Evolutionary conservation across 192 early-diverging fungal species (phyloP), one percentile per base, ranked within the genome.

Genomic region (Fimicolochytrium jonesii): DNA sequence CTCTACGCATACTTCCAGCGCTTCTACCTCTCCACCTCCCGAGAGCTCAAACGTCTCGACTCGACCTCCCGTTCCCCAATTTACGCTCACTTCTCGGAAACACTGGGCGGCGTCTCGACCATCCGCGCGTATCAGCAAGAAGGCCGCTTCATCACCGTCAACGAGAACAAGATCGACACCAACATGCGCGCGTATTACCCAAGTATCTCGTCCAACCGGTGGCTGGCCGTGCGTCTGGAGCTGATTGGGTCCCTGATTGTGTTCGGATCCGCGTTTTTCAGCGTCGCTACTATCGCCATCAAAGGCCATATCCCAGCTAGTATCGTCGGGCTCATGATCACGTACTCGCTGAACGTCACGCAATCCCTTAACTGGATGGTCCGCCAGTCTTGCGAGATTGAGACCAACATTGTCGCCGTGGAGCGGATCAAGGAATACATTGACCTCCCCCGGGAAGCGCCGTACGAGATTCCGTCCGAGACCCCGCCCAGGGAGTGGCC

Each of bases 281-380:
- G 85, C 10, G 88, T 91, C 11, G 43, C 88, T 2, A 77, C 85
- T 3, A 70, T 84, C 32, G 59, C 86, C 6, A 51, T 87, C 9
- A 75, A 76, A 9, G 82, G 82, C n/a, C 61, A 15, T 20, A 68
- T 77, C 26, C 60, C 36, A 36, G 51, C 62, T 11, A 30, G 84
- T 34, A 85, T 91, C 66, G 85, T 89, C 6, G 89, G 90, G 7
- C 54, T 78, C n/a, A 75, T 71, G 59, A 34, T 78, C 20, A 71
- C 69, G n/a, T 74, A 73, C 50, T 71, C 72, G 31, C 55, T 73
- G 7, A 73, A 65, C 49, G 81, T 91, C 39, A 92, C 93, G 2
- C 86, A 92, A 63, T 85, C 89, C 31, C 64, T 95, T 32, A 90
- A 90, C 67, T 93, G 89, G 93, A 83, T 88, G 71, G 86, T 95